A percentile compares a stretch with the other conserved stretches of the same genome.
Conservation (phyloP, 257 asterid genomes). For the Solanum sejunctum region DNA sequence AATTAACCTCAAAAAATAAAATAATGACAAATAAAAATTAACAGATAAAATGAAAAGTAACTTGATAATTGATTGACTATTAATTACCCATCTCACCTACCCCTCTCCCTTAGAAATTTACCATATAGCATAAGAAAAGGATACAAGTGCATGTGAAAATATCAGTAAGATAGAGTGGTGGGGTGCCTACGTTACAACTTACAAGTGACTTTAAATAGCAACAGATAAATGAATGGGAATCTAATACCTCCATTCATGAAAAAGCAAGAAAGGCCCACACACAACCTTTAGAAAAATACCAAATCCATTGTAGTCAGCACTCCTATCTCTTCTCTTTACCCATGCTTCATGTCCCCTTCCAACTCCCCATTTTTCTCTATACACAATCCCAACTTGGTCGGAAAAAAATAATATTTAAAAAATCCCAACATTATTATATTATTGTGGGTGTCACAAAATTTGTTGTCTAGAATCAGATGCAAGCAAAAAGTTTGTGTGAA, state of each 20-base stretch:
- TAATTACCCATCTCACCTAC: not conserved
- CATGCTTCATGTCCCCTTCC: slow-evolving; percentile 1
- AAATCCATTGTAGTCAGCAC: slow-evolving; percentile 6
- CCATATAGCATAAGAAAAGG: not conserved
- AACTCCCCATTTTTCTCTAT: not conserved
- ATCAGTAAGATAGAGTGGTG: not conserved
- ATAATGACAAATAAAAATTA: no score
- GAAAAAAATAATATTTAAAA: not conserved
- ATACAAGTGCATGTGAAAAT: not conserved
- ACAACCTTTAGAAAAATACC: not conserved
- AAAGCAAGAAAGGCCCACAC: not conserved
- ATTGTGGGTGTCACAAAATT: not conserved
- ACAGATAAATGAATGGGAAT: not conserved
- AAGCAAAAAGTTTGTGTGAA: not conserved
- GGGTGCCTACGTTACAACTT: not conserved
- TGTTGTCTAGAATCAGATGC: slow-evolving; percentile 10
- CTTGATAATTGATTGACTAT: no score
- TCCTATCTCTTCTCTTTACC: not conserved
- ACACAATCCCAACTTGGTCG: not conserved
- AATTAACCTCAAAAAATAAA: no score
- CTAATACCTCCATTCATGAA: not conserved
- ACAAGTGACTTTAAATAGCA: not conserved
- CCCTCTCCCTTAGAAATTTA: not conserved
- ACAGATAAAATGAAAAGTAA: no score
- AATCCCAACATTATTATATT: not conserved